A percentile compares a stretch with the other conserved stretches of the same genome.
phyloP scores from a whole-genome alignment of 768 basidiomycete species.

The Grammothele lineata region DNA sequence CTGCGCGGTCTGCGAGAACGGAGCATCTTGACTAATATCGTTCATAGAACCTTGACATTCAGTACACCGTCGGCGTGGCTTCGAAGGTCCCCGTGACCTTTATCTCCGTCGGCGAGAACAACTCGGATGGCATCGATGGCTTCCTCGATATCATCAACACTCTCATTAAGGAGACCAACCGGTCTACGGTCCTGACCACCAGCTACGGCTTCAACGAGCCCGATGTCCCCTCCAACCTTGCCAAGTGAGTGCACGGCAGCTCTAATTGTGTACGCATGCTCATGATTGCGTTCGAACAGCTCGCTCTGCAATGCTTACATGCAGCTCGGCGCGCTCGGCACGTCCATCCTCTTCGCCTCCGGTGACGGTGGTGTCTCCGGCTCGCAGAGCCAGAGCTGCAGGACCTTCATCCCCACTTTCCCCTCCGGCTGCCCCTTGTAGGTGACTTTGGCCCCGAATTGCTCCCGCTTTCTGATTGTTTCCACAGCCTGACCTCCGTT shows the following conservation, averaged over 20 bases:
- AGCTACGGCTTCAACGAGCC: slow-evolving; percentile 46
- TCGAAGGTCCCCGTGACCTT: slow-evolving; percentile 5
- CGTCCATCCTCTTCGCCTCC: slow-evolving; percentile 34
- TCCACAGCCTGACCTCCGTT: slow-evolving; percentile 33
- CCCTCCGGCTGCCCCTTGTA: slow-evolving; percentile 33
- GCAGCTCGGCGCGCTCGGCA: slow-evolving; percentile 33
- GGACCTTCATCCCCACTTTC: slow-evolving; percentile 32
- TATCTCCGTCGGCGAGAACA: slow-evolving; percentile 12
- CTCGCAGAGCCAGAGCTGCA: slow-evolving; percentile 24
- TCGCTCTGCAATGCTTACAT: slow-evolving; percentile 32
- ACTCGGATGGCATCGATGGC: slow-evolving; percentile 18
- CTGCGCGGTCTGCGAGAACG: neutral
- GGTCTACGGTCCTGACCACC: slow-evolving; percentile 60
- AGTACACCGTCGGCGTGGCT: slow-evolving; percentile 13
- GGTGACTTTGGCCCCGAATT: too few relatives aligned
- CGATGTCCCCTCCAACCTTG: neutral
- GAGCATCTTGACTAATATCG: neutral
- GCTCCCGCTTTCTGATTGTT: too few relatives aligned
- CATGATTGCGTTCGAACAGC: too few relatives aligned
- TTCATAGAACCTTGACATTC: neutral
- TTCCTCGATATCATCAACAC: slow-evolving; percentile 51
- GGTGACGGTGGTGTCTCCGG: slow-evolving; percentile 36
- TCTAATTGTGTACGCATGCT: too few relatives aligned
- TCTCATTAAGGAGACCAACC: slow-evolving; percentile 36
- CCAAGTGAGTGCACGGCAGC: too few relatives aligned